phyloP scores from a whole-genome alignment of 2,329 filamentous ascomycete genomes.

The Geoglossum cookeanum region DNA sequence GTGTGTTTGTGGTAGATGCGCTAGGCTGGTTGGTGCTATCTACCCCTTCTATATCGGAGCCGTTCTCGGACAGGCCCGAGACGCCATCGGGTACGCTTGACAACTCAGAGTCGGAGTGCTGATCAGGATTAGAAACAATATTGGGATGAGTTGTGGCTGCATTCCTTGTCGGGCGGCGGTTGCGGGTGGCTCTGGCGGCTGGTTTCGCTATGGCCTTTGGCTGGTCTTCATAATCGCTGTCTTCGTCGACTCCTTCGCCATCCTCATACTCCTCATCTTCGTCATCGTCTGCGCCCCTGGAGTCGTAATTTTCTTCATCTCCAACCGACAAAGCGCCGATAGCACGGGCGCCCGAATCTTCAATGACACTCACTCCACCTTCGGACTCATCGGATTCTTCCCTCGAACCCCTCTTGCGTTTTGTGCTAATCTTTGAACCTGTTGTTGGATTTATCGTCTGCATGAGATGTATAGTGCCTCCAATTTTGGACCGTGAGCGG shows the following conservation, averaged over 20 bases:
- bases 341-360: background rate
- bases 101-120: background rate
- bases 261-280: constrained; percentile 7
- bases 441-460: constrained; percentile 16
- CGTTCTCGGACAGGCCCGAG: background rate
- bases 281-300: constrained; percentile 1
- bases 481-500: constrained; percentile 12
- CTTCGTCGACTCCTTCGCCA: constrained; percentile 2
- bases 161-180: background rate
- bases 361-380: background rate
- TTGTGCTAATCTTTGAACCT: constrained; percentile 7
- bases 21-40: background rate
- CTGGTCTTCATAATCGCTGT: constrained; percentile 1
- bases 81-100: background rate
- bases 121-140: background rate
- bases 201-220: background rate
- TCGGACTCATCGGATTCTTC: background rate
- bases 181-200: background rate
- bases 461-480: constrained; percentile 26
- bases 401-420: constrained; percentile 22
- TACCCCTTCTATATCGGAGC: background rate
- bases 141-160: background rate
- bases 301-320: background rate
- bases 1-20: background rate
- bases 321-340: background rate